Percentiles rank a stretch among this genome's conserved stretches.
phyloP scores from a whole-genome alignment of 371 early-diverging fungal genomes.

The Circinella minor region DNA sequence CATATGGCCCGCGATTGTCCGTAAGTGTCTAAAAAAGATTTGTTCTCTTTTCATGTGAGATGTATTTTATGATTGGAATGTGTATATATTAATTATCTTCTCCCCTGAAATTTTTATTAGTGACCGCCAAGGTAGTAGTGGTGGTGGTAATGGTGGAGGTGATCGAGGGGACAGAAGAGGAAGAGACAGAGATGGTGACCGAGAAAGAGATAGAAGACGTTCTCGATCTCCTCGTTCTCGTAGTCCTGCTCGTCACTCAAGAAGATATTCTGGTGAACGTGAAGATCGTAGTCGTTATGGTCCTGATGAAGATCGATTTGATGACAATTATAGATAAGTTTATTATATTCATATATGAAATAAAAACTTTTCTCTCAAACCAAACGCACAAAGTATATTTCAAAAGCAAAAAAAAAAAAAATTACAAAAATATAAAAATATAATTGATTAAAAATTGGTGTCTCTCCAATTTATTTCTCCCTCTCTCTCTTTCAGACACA shows the following conservation, averaged over 20 bases:
- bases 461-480: too few relatives aligned
- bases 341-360: background rate
- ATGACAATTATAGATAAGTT: constrained; percentile 6
- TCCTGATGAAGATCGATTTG: constrained; percentile 17
- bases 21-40: constrained; percentile 27
- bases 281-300: constrained; percentile 36
- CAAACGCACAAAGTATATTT: too few relatives aligned
- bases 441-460: too few relatives aligned
- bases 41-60: background rate
- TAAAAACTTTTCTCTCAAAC: background rate
- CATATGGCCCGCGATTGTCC: constrained; percentile 47
- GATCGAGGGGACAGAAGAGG: too few relatives aligned
- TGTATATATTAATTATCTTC: background rate
- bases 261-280: constrained; percentile 22
- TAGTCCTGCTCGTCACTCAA: constrained; percentile 26
- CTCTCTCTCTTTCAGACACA: too few relatives aligned
- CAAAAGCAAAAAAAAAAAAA: too few relatives aligned
- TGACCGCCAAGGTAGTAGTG: background rate
- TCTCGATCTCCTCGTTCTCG: constrained; percentile 35
- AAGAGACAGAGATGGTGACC: too few relatives aligned
- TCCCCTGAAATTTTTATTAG: background rate
- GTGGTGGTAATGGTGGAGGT: constrained; percentile 6
- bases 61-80: background rate
- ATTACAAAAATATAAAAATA: too few relatives aligned
- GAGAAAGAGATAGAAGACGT: constrained; percentile 26